phyloP scores from a whole-genome alignment of 768 basidiomycete genomes.

The Suillus americanus region DNA sequence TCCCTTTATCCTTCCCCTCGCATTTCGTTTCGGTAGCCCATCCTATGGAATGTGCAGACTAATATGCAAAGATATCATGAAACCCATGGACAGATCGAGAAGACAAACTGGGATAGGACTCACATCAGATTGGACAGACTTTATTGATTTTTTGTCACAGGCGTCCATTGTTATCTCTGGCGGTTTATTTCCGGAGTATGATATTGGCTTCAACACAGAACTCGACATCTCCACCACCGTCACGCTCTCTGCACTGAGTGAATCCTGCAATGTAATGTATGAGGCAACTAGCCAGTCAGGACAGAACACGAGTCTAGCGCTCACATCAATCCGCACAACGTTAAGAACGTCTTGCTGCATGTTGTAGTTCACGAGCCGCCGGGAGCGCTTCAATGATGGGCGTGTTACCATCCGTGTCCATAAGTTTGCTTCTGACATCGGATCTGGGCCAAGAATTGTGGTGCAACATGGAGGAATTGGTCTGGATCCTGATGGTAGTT shows the following conservation, averaged over 20 bases:
- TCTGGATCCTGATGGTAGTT: neutral
- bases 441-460: neutral
- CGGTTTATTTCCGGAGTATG: neutral
- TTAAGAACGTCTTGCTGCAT: slow-evolving; percentile 3
- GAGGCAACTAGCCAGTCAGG: neutral
- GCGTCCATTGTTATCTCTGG: neutral
- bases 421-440: slow-evolving; percentile 2
- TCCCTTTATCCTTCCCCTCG: neutral
- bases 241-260: neutral
- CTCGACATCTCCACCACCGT: neutral
- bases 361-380: neutral
- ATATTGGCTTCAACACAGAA: neutral
- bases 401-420: slow-evolving; percentile 4
- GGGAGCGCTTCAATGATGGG: neutral
- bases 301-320: neutral
- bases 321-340: neutral
- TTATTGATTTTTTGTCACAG: neutral
- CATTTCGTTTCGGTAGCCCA: too few species aligned
- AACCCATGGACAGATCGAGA: neutral
- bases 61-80: neutral
- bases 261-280: neutral
- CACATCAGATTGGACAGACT: neutral
- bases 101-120: neutral
- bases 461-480: neutral
- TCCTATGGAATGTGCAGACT: neutral